phyloP scores from a whole-genome alignment of 371 early-diverging fungal species.

The Mucor mucedo region DNA sequence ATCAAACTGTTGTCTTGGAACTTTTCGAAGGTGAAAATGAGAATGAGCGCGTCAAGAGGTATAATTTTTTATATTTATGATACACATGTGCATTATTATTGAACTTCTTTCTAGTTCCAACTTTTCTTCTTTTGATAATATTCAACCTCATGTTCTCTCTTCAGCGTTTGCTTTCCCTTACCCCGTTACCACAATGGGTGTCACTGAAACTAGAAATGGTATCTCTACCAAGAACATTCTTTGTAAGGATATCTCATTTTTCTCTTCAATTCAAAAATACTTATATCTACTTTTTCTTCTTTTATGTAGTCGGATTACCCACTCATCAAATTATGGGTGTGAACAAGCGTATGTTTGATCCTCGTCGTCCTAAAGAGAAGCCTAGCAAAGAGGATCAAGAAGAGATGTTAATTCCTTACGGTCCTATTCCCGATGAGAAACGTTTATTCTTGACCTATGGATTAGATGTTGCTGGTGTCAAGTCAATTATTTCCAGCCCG shows the following conservation, averaged over 20 bases:
- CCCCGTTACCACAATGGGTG: conserved; percentile 74
- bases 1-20: conserved; percentile 78
- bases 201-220: conserved; percentile 83
- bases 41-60: conserved; percentile 78
- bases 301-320: conserved; percentile 62
- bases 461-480: conserved; percentile 70
- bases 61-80: background rate
- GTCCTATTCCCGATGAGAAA: conserved; percentile 73
- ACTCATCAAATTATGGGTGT: conserved; percentile 77
- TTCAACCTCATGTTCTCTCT: conserved; percentile 75
- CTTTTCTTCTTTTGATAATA: conserved; percentile 75
- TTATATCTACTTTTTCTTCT: background rate
- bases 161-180: conserved; percentile 81
- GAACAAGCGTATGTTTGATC: conserved; percentile 82
- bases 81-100: too few species aligned
- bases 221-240: conserved; percentile 88
- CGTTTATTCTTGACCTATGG: conserved; percentile 76
- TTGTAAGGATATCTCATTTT: conserved; percentile 7
- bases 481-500: conserved; percentile 72
- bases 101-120: conserved; percentile 42
- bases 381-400: conserved; percentile 77
- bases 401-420: conserved; percentile 83
- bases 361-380: conserved; percentile 75
- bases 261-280: too few species aligned
- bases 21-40: conserved; percentile 81